Evolutionary conservation across 106 monocot species (phyloP), one percentile per base, ranked within the genome.

Genomic region (Posidonia australis): DNA sequence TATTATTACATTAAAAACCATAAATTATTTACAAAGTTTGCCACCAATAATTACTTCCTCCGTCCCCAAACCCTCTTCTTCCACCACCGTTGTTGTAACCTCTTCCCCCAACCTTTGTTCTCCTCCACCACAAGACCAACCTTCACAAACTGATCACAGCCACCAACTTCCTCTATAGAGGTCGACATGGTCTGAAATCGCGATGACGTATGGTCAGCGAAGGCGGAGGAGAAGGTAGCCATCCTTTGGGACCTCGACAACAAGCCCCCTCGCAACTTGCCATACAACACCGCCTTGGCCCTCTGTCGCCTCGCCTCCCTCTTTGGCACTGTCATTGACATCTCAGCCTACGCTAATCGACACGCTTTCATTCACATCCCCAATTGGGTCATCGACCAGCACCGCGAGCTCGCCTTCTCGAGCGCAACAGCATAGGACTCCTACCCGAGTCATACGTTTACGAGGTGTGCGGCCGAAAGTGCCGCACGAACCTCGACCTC

Each of bases 231-330:
- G 54, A 79, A 70, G 12, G 90, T 87, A 1, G 84, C 83, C 21
- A 78, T 96, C 25, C 86, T 96, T 42, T 90, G 90, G 96, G 96
- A 96, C 78, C 96, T 96, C 60, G 90, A 96, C 78, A 96, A 90
- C 80, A 96, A 96, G 74, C 96, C 96, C 32, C 96, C 96, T 19
- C 90, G 78, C 20, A 84, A 87, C 10, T 77, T 82, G 3, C 96
- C 90, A 30, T 90, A 69, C 74, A 61, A 73, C 3, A 90, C 90
- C 69, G 90, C 90, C 58, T 30, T 78, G 46, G 27, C 86, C 22
- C 87, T 90, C 82, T 71, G 67, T 60, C 76, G 54, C 30, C 66
- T 87, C 29, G 86, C 90, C 26, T 62, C 67, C 17, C 76, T 79
- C 63, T 82, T 90, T 77, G 96, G 96, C 68, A 74, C 57, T 69